Evolutionary conservation across 345 rosid species (phyloP), one percentile per base, ranked within the genome.

Genomic region (Laguncularia racemosa): DNA sequence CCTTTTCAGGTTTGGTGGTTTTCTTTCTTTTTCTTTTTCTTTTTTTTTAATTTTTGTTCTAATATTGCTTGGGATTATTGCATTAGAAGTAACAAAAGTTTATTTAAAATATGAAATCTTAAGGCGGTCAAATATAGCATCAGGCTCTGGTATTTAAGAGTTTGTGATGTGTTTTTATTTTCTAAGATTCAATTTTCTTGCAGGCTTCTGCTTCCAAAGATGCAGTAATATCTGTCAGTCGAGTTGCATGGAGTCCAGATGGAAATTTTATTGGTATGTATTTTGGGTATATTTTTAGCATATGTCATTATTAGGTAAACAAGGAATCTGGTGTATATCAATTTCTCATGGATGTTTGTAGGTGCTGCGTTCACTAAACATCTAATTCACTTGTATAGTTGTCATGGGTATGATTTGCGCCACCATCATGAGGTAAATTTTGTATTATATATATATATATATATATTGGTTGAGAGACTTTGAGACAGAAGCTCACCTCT

Each of bases 231-330:
- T 80, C 84, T 58, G 88, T 85, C 62, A 82, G 64, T 56, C 81
- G 76, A 6, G 88, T 79, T 54, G 73, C 77, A 8, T 84, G 91
- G 88, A 82, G 88, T 67, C 76, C 82, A 17, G 88, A 82, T 71
- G 91, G 88, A 67, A 78, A 59, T 38, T 79, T 80, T 67, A 72
- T 80, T 33, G 88, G 71, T 67, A 21, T 23, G 59, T 59, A 40
- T 21, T 59, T 47, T 48, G 13, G 40, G 48, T 28, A 16, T 3
- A 40, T 44, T 47, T 15, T 12, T 49, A 1, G 15, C 63, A 38
- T 50, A 58, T 28, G 4, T 33, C 11, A 51, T 26, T 60, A 43
- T 48, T 14, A 12, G 10, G 13, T 44, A 48, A 53, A 44, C 21
- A 33, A 33, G 40, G 40, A 33, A 33, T 7, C 11, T 33, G 40